Percentiles rank a stretch among this genome's conserved stretches.
Conservation (phyloP, 768 basidiomycete species). For the Baorangia bicolor region DNA sequence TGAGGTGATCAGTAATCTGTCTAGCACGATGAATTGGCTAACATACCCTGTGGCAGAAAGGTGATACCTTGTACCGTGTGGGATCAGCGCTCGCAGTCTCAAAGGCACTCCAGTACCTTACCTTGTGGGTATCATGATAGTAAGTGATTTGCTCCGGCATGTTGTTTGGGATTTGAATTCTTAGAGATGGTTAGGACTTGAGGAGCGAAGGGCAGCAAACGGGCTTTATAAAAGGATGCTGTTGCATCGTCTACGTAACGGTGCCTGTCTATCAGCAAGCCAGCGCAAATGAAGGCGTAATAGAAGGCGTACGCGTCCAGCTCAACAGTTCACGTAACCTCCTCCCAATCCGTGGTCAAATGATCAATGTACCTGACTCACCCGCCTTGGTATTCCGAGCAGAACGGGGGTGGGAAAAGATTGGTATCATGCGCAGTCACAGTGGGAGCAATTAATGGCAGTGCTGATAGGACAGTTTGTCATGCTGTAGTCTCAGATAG, state of each 20-base stretch:
- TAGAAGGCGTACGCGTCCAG: too few relatives aligned
- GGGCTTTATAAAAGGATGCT: background rate
- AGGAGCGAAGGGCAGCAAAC: background rate
- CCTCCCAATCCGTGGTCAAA: too few relatives aligned
- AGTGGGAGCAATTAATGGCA: too few relatives aligned
- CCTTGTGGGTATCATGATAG: slow-evolving; percentile 40
- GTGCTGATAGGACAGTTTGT: too few relatives aligned
- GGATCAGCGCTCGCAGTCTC: background rate
- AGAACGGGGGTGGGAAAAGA: too few relatives aligned
- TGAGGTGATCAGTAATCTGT: background rate
- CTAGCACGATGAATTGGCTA: background rate
- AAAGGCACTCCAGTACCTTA: slow-evolving; percentile 14
- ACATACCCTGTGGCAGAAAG: slow-evolving; percentile 52
- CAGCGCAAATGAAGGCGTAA: background rate
- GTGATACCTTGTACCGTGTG: slow-evolving; percentile 42
- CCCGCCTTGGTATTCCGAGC: too few relatives aligned
- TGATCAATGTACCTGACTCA: too few relatives aligned
- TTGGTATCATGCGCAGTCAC: too few relatives aligned
- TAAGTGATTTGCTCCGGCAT: slow-evolving; percentile 38
- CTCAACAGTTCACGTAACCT: too few relatives aligned
- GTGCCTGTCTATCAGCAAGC: too few relatives aligned
- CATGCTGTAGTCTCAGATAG: too few relatives aligned
- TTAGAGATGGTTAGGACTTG: background rate
- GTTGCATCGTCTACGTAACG: too few relatives aligned
- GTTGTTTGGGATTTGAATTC: background rate